Percentiles rank a stretch among this genome's conserved stretches.
Evolutionary conservation across 2,329 filamentous ascomycete species (phyloP).

Genomic region (Coniochaeta sp.): DNA sequence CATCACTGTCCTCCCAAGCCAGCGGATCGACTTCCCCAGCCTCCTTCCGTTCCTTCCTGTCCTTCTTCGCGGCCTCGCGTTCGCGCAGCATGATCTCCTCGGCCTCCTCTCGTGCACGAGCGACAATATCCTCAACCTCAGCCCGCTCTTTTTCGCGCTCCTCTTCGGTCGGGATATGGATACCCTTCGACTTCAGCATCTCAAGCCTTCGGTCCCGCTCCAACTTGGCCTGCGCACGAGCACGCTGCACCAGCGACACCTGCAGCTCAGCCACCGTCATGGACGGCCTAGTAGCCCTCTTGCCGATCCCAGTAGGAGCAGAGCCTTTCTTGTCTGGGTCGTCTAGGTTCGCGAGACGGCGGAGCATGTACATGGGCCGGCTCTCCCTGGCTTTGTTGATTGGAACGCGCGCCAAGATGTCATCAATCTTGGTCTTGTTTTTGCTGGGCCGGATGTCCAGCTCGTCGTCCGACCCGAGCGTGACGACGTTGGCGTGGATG

Average conservation of each 20-base stretch:
- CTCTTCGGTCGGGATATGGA: constrained; percentile 76
- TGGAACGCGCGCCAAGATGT: constrained; percentile 65
- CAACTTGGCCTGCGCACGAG: constrained; percentile 69
- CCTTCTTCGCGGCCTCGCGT: constrained; percentile 63
- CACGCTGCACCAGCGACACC: constrained; percentile 58
- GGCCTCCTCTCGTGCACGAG: constrained; percentile 75
- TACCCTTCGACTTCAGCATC: constrained; percentile 69
- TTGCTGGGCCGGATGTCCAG: constrained; percentile 52
- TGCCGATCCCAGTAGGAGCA: constrained; percentile 15
- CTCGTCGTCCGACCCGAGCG: constrained; percentile 43
- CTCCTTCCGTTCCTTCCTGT: constrained; percentile 35
- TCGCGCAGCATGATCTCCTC: constrained; percentile 73
- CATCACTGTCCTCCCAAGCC: constrained; percentile 50
- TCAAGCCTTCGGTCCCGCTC: constrained; percentile 74
- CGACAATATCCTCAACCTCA: constrained; percentile 80
- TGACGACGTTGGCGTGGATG: constrained; percentile 27
- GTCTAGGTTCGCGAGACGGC: constrained; percentile 64
- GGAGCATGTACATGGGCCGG: constrained; percentile 59
- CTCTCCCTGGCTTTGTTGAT: constrained; percentile 55
- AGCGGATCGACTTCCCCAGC: constrained; percentile 40
- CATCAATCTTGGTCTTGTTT: constrained; percentile 44
- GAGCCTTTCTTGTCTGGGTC: constrained; percentile 50
- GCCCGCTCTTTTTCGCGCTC: constrained; percentile 77
- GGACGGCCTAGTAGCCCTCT: constrained; percentile 33
- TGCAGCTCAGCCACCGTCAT: constrained; percentile 69